These are phyloP conservation scores for Podaxis sp. DNA, from an alignment of 768 basidiomycete species.

Conservation along the genomic window DNA sequence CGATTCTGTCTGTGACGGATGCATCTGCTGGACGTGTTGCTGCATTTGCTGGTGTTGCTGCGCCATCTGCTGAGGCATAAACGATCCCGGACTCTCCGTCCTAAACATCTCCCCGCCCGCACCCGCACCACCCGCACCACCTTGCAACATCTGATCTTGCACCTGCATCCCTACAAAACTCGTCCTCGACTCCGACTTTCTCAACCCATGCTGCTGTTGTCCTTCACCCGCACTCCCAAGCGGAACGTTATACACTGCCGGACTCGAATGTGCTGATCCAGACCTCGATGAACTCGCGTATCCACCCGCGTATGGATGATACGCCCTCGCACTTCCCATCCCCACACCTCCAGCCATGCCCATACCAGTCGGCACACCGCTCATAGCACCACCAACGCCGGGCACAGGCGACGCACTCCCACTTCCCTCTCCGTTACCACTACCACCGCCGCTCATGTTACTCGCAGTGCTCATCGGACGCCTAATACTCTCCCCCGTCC, in stretches of 20 bases:
- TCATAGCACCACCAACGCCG: background rate
- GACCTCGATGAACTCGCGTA: conserved; percentile 33
- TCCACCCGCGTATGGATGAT: conserved; percentile 57
- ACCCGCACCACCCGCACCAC: background rate
- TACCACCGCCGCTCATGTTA: conserved; percentile 20
- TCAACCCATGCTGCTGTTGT: conserved; percentile 35
- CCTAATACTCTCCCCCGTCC: conserved; percentile 41
- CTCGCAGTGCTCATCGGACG: conserved; percentile 45
- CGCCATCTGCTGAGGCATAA: conserved; percentile 14
- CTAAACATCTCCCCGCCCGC: conserved; percentile 25
- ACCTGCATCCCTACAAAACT: conserved; percentile 36
- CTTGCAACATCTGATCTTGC: conserved; percentile 34
- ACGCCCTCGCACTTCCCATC: conserved; percentile 40
- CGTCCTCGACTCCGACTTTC: conserved; percentile 38
- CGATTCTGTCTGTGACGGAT: conserved; percentile 39
- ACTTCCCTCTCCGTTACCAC: background rate
- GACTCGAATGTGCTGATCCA: conserved; percentile 46
- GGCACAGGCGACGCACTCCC: conserved; percentile 7
- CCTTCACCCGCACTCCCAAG: conserved; percentile 28
- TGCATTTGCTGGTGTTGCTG: background rate
- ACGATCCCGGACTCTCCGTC: conserved; percentile 20
- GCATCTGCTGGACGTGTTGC: conserved; percentile 27
- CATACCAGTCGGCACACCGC: background rate
- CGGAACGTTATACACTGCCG: conserved; percentile 39
- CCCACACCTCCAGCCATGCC: conserved; percentile 12